Base-by-base conservation (phyloP, 2,329 filamentous ascomycete species). In the Zymoseptoria crescenta region DNA sequence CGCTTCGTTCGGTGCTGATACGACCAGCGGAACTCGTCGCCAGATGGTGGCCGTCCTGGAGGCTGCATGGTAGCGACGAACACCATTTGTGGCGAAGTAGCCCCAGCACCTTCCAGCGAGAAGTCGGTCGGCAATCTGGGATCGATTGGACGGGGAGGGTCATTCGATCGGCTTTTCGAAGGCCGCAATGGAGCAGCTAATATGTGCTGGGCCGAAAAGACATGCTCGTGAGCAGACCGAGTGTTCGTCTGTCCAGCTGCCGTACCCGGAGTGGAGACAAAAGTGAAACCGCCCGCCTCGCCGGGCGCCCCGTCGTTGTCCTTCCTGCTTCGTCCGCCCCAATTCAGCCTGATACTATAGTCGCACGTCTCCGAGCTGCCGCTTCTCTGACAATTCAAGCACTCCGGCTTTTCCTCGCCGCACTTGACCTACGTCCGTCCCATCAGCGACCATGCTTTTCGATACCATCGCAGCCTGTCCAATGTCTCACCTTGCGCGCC, bases 261-360 rank as follows among this genome's bases (percentile, higher is more conserved):
- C 27, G 61, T 48, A 27, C 56, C 60, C 6, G 67, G 68, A 1
- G 63, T 60, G 4, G 64, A 61, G 35, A 70, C 68, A 50, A 71
- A 71, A 19, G 70, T 68, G 64, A 72, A 68, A 59, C 59, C 59
- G 21, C 65, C 66, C 2, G 59, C 53, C 29, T 69, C 68, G 7
- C 57, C 55, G 8, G 63, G 60, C 9, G 65, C 58, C 21, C 67
- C 70, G 49, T 73, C 75, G 55, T 70, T 66, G 55, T 75, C 75
- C 62, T 80, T 81, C 70, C 83, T 87, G 54, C 81, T 80, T 58
- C 88, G 82, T 4, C 88, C 88, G 61, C 87, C 86, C 89, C 89
- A 93, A 68, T 92, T 92, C 64, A 93, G 76, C 30, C 87, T 82
- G 66, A 93, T 88, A 67, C 84, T 89, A 72, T 92, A 93, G 73